These are phyloP conservation scores for Coemansia guatemalensis DNA, from an alignment of 192 early-diverging fungal species.

Conservation along the genomic window DNA sequence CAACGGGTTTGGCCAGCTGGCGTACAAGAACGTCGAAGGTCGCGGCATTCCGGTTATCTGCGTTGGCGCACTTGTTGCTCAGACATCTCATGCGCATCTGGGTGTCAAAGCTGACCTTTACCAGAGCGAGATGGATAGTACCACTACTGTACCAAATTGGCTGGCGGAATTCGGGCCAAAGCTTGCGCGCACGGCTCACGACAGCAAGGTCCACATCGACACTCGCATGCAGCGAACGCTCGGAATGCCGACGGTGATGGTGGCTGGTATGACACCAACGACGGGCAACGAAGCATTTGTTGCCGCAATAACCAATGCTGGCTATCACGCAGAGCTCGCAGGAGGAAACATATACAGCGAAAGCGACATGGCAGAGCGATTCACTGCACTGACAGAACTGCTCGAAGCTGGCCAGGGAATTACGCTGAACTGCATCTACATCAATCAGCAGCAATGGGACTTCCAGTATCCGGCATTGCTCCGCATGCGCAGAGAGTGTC, in stretches of 20 bases:
- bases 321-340: constrained; percentile 86
- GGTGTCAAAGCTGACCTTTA: constrained; percentile 74
- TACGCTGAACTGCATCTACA: constrained; percentile 83
- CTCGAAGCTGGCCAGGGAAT: constrained; percentile 80
- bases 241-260: constrained; percentile 87
- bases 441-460: constrained; percentile 81
- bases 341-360: constrained; percentile 86
- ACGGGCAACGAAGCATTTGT: constrained; percentile 80
- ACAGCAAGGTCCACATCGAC: constrained; percentile 71
- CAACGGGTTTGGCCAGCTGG: constrained; percentile 78
- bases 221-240: constrained; percentile 80
- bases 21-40: constrained; percentile 84
- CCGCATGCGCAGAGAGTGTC: constrained; percentile 74
- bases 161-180: constrained; percentile 74
- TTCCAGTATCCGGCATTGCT: constrained; percentile 76
- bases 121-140: constrained; percentile 70
- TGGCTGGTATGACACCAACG: constrained; percentile 89
- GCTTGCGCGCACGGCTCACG: constrained; percentile 59
- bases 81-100: constrained; percentile 62
- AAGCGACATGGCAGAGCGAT: constrained; percentile 63
- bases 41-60: constrained; percentile 60
- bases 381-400: constrained; percentile 70
- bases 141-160: constrained; percentile 78
- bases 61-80: constrained; percentile 11
- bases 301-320: constrained; percentile 81